A percentile compares a stretch with the other conserved stretches of the same genome.
Conservation (phyloP, 441 rosid genomes). For the Adansonia grandidieri region DNA sequence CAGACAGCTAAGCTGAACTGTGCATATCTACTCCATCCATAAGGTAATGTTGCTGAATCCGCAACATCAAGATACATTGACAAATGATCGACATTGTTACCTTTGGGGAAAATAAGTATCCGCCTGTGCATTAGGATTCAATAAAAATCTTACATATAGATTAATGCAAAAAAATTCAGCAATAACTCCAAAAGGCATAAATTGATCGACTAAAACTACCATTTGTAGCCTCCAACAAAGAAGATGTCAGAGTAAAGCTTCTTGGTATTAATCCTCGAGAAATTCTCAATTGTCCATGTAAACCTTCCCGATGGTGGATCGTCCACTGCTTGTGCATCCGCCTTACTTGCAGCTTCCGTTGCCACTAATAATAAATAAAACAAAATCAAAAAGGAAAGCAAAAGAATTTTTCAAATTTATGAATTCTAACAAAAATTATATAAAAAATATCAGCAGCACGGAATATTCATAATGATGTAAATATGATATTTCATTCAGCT, state of each 20-base stretch:
- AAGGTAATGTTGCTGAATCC: slow-evolving; percentile 62
- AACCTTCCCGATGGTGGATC: slow-evolving; percentile 66
- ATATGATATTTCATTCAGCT: neutral
- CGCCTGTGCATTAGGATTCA: slow-evolving; percentile 52
- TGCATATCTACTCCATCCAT: slow-evolving; percentile 76
- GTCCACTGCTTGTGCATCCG: slow-evolving; percentile 58
- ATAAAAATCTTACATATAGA: slow-evolving; percentile 24
- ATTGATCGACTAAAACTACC: slow-evolving; percentile 31
- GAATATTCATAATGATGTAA: neutral
- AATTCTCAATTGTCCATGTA: slow-evolving; percentile 60
- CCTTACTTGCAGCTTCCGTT: slow-evolving; percentile 47
- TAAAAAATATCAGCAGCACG: neutral
- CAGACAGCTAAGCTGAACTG: slow-evolving; percentile 72
- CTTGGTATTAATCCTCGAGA: slow-evolving; percentile 46
- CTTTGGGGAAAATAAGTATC: slow-evolving; percentile 69
- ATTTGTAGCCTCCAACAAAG: slow-evolving; percentile 47
- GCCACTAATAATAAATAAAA: slow-evolving; percentile 34
- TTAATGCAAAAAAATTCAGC: slow-evolving; percentile 14
- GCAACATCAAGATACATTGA: slow-evolving; percentile 76
- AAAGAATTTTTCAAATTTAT: neutral
- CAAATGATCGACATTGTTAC: slow-evolving; percentile 74
- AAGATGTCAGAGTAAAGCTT: slow-evolving; percentile 50
- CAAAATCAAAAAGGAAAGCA: neutral
- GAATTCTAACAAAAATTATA: neutral
- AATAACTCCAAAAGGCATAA: neutral